These are phyloP conservation scores for Aureobasidium subglaciale DNA, from an alignment of 2,329 filamentous ascomycete genomes.

Conservation along the genomic window DNA sequence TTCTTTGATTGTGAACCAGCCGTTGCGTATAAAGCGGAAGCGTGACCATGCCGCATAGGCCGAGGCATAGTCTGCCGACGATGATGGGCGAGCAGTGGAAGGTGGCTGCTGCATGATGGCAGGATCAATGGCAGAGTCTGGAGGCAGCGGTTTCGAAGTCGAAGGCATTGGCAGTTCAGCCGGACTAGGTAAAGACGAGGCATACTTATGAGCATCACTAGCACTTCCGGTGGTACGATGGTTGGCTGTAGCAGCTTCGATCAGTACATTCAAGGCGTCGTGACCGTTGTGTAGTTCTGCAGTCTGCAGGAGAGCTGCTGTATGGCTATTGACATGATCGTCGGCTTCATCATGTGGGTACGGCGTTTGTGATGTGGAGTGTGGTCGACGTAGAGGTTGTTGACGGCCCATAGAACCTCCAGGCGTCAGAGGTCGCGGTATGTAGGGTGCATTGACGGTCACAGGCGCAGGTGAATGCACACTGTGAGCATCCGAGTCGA, in stretches of 20 bases:
- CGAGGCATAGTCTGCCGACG: conserved; percentile 27
- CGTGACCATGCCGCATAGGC: conserved; percentile 83
- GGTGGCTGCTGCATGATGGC: conserved; percentile 16
- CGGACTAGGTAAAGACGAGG: conserved; percentile 4
- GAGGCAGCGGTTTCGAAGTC: not conserved
- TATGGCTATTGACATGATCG: conserved; percentile 52
- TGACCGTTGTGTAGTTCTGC: conserved; percentile 80
- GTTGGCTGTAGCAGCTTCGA: conserved; percentile 63
- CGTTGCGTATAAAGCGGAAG: conserved; percentile 90
- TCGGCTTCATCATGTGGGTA: conserved; percentile 43
- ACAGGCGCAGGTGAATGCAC: not conserved
- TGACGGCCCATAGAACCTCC: conserved; percentile 59
- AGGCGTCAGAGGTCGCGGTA: conserved; percentile 52
- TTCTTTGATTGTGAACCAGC: conserved; percentile 92
- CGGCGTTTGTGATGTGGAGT: conserved; percentile 22
- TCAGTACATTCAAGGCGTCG: conserved; percentile 84
- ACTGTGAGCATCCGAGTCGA: conserved; percentile 10
- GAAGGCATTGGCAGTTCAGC: conserved; percentile 4
- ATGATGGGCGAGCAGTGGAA: conserved; percentile 8
- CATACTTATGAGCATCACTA: not conserved
- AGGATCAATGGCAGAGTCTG: conserved; percentile 20
- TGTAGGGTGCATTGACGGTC: conserved; percentile 1
- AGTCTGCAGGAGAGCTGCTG: conserved; percentile 52
- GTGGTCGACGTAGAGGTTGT: conserved; percentile 59
- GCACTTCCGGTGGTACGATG: conserved; percentile 42